phyloP scores from a whole-genome alignment of 2,329 filamentous ascomycete genomes.

The Diplodia intermedia region DNA sequence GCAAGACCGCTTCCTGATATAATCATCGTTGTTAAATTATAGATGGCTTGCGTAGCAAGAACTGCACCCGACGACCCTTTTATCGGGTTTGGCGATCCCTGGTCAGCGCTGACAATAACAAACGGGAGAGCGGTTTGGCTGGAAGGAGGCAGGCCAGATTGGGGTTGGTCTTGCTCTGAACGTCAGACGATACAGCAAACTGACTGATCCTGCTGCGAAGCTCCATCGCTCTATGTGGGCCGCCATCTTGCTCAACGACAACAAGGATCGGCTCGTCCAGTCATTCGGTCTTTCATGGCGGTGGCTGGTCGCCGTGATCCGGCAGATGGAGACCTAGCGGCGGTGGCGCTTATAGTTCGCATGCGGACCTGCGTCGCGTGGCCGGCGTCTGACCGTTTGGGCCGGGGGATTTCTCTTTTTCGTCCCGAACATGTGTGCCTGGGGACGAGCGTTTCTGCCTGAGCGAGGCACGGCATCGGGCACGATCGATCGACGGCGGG shows the following conservation, averaged over 20 bases:
- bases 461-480: background rate
- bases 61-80: too few species aligned
- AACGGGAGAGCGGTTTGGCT: too few species aligned
- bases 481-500: background rate
- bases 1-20: too few species aligned
- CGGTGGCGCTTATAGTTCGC: background rate
- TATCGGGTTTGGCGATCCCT: too few species aligned
- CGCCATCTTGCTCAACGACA: background rate
- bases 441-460: background rate
- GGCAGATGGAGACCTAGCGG: background rate
- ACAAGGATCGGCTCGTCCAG: background rate
- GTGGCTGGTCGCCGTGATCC: background rate
- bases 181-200: background rate
- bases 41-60: too few species aligned
- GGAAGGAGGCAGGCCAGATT: too few species aligned
- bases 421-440: background rate
- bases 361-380: conserved; percentile 13
- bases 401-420: background rate
- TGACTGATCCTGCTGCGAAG: background rate
- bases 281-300: background rate
- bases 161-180: background rate
- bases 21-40: too few species aligned
- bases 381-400: conserved; percentile 3
- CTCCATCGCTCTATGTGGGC: background rate
- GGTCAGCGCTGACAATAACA: too few species aligned